These are phyloP conservation scores for Guadua angustifolia DNA, from an alignment of 176 grass and related monocot genomes.

Conservation along the genomic window DNA sequence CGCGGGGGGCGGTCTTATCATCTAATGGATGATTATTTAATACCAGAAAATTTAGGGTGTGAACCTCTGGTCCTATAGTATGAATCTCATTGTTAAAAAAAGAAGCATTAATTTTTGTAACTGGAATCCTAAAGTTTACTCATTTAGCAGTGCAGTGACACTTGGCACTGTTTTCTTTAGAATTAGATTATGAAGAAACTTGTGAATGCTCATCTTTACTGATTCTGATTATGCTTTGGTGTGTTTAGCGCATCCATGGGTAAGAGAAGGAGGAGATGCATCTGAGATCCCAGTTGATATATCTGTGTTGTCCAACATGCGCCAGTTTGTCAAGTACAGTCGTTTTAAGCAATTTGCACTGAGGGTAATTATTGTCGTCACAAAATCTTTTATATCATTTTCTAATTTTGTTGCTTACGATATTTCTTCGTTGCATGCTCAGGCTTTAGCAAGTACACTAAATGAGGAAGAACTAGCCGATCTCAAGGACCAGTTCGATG, in stretches of 20 bases:
- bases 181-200: conserved; percentile 7
- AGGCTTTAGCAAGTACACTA: conserved; percentile 93
- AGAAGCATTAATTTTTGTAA: background rate
- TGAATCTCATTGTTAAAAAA: background rate
- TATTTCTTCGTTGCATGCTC: conserved; percentile 37
- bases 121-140: background rate
- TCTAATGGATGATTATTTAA: background rate
- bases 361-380: conserved; percentile 57
- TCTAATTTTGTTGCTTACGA: conserved; percentile 37
- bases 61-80: background rate
- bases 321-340: conserved; percentile 96
- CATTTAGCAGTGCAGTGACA: background rate
- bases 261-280: conserved; percentile 92
- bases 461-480: conserved; percentile 85
- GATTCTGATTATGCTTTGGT: conserved; percentile 39
- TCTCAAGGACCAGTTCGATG: conserved; percentile 92
- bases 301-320: conserved; percentile 93
- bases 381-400: conserved; percentile 1
- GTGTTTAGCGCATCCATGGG: conserved; percentile 93
- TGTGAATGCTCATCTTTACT: conserved; percentile 12
- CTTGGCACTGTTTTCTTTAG: background rate
- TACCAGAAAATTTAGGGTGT: background rate
- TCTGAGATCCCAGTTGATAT: conserved; percentile 96
- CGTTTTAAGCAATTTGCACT: conserved; percentile 98
- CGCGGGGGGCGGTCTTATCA: background rate